Base-by-base conservation (phyloP, 1,139 yeast species). In the Yamadazyma mexicana region DNA sequence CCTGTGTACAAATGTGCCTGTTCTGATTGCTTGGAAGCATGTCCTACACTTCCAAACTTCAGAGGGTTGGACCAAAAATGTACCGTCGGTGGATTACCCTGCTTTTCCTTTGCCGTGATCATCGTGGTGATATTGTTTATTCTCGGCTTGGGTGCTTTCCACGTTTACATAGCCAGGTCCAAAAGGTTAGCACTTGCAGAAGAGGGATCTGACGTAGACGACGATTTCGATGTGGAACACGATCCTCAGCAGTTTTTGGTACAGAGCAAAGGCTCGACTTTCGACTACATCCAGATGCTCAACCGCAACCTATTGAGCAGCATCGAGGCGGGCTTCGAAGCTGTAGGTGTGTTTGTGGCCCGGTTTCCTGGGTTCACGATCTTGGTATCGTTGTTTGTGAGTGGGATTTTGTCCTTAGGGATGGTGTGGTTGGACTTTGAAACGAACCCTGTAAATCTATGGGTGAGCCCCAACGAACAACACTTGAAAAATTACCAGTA, bases 391-490 rank as follows among this genome's bases (percentile, higher is more conserved):
- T 45, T 81, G 1, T 24, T 73, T 0, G 37, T 79, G 1, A 69
- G 81, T 0, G 48, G 69, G 0, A 33, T 75, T 1, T 59, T 83
- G 24, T 73, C 87, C 0, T 52, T 75, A 0, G 88, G 91, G 6
- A 62, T 83, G 36, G 48, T 62, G 7, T 62, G 64, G 35, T 67
- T 83, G 43, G 62, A 79, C 31, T 67, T 91, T 24, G 98, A 91
- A 55, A 81, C 81, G 1, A 71, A 85, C 50, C 98, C 98, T 0
- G 77, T 86, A 1, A 78, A 81, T 46, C 66, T 92, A 29, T 92
- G 98, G 98, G 98, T 92, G 0, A 83, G 94, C 50, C 83, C 94
- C 1, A 56, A 66, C 17, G 87, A 94, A n/a, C 79, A 77, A 5
- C 89, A 89, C 12, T 83, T 74, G 44, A 67, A 75, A 33, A 83